Conservation (phyloP, 2,329 filamentous ascomycete genomes). For the Pseudopithomyces chartarum region DNA sequence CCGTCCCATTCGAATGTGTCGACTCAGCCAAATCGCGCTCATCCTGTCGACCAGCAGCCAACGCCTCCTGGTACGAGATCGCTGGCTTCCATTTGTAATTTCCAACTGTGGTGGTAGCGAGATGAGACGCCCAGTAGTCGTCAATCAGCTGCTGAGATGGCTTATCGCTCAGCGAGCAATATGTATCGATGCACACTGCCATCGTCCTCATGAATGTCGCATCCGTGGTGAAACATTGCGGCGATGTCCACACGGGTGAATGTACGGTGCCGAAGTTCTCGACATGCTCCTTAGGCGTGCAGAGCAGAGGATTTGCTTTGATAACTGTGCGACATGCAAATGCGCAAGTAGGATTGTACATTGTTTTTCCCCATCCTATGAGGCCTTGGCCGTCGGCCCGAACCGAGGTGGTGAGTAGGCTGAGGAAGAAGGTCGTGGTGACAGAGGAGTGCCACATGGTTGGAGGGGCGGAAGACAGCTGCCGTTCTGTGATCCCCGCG, state of each 20-base stretch:
- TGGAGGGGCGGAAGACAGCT: neutral
- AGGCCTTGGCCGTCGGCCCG: conserved; percentile 11
- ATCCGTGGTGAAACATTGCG: conserved; percentile 25
- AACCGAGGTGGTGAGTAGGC: neutral
- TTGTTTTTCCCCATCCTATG: conserved; percentile 20
- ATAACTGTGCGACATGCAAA: conserved; percentile 7
- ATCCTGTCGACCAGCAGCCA: neutral
- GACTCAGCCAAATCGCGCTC: too few species aligned
- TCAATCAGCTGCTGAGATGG: conserved; percentile 15
- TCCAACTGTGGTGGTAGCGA: conserved; percentile 12
- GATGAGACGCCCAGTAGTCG: conserved; percentile 21
- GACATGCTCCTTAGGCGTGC: neutral
- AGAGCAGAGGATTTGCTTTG: conserved; percentile 7
- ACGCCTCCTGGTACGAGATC: conserved; percentile 10
- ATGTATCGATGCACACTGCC: conserved; percentile 29
- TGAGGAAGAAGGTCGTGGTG: neutral
- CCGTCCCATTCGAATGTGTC: too few species aligned
- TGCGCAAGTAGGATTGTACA: conserved; percentile 24
- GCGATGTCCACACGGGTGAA: conserved; percentile 13
- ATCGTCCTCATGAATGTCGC: conserved; percentile 20
- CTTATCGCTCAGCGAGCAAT: conserved; percentile 18
- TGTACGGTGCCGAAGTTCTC: conserved; percentile 2
- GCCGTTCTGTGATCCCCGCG: neutral
- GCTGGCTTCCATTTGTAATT: conserved; percentile 11
- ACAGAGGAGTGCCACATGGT: neutral